Conservation (phyloP, 2,329 filamentous ascomycete species). For the Diplodia scrobiculata region DNA sequence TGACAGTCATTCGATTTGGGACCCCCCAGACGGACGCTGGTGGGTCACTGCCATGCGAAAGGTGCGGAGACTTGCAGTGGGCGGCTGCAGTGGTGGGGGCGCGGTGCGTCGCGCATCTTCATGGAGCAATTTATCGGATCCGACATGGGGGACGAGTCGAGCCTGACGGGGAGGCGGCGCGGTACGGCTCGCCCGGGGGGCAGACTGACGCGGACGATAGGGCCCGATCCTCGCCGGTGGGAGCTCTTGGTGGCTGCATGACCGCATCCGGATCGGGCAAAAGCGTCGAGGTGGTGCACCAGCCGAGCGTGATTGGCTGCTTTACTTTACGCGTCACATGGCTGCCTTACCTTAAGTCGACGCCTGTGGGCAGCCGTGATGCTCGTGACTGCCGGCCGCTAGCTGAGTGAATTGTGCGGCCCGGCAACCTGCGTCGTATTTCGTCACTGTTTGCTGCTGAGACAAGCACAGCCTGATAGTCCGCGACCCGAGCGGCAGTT, state of each 20-base stretch:
- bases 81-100: constrained; percentile 9
- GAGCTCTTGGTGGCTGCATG: constrained; percentile 4
- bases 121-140: constrained; percentile 14
- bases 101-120: constrained; percentile 1
- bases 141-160: constrained; percentile 6
- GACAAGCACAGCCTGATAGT: neutral
- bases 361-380: neutral
- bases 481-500: constrained; percentile 11
- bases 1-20: constrained; percentile 17
- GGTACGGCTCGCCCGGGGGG: constrained; percentile 17
- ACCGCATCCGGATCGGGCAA: constrained; percentile 8
- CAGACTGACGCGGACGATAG: constrained; percentile 14
- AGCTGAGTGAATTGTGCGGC: constrained; percentile 14
- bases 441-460: constrained; percentile 17
- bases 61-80: constrained; percentile 2
- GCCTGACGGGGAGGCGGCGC: constrained; percentile 5
- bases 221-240: neutral
- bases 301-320: constrained; percentile 3
- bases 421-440: neutral
- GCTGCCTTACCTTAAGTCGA: constrained; percentile 12
- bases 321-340: constrained; percentile 9
- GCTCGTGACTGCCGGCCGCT: constrained; percentile 2
- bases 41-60: constrained; percentile 13
- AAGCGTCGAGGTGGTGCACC: neutral
- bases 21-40: neutral